phyloP scores from a whole-genome alignment of 1,284 basidiomycete species.

The Pyrrhoderma lamaoense region DNA sequence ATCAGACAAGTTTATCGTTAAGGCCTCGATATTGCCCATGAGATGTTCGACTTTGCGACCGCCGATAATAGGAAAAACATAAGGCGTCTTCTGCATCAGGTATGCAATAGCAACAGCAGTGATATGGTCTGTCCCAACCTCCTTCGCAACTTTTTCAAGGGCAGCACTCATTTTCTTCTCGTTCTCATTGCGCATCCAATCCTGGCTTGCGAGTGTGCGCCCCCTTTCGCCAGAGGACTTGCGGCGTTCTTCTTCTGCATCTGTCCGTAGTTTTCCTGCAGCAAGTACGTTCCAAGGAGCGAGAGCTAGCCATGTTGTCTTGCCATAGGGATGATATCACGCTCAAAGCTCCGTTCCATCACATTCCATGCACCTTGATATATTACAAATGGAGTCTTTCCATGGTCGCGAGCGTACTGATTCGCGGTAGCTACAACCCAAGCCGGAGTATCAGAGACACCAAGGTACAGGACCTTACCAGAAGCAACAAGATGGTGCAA shows the following conservation, averaged over 20 bases:
- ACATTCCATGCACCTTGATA: constrained; percentile 51
- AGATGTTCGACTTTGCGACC: constrained; percentile 25
- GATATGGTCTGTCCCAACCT: constrained; percentile 26
- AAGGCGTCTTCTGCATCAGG: constrained; percentile 39
- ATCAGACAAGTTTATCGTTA: constrained; percentile 22
- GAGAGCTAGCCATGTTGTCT: constrained; percentile 40
- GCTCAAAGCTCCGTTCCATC: constrained; percentile 42
- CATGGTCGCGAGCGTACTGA: constrained; percentile 37
- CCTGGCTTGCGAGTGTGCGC: constrained; percentile 24
- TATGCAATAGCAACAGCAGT: constrained; percentile 39
- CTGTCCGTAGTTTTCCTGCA: constrained; percentile 39
- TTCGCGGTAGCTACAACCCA: constrained; percentile 39
- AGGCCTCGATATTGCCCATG: constrained; percentile 24
- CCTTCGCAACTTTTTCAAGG: constrained; percentile 39
- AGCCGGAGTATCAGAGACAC: constrained; percentile 36
- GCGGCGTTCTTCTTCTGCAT: constrained; percentile 39
- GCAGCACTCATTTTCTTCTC: constrained; percentile 36
- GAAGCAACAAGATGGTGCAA: constrained; percentile 37
- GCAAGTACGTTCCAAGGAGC: constrained; percentile 47
- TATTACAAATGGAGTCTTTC: constrained; percentile 41
- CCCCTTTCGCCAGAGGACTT: constrained; percentile 37
- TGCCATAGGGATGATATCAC: constrained; percentile 50
- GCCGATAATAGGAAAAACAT: constrained; percentile 40
- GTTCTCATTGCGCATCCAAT: constrained; percentile 37
- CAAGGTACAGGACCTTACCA: constrained; percentile 42